phyloP scores from a whole-genome alignment of 1,139 yeast genomes.

The Saccharomyces pastorianus region DNA sequence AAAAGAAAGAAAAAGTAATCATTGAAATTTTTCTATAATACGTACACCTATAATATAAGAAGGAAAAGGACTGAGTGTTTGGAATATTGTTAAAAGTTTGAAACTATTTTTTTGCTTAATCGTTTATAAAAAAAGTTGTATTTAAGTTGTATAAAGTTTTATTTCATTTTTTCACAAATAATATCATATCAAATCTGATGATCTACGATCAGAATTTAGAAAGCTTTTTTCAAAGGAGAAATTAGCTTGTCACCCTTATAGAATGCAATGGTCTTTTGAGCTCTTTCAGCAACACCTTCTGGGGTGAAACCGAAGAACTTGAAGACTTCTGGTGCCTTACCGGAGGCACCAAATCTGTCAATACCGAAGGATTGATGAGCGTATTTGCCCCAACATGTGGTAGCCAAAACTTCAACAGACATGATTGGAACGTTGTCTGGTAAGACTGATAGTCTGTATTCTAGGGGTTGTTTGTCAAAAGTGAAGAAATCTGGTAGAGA shows the following conservation, averaged over 20 bases:
- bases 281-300: constrained; percentile 87
- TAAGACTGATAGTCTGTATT: constrained; percentile 75
- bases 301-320: constrained; percentile 84
- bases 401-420: constrained; percentile 90
- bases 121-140: neutral
- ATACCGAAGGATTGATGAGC: constrained; percentile 96
- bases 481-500: constrained; percentile 91
- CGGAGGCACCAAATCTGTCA: constrained; percentile 96
- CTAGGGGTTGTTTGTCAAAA: constrained; percentile 73
- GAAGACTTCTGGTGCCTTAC: constrained; percentile 79
- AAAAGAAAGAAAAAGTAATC: neutral
- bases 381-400: constrained; percentile 91
- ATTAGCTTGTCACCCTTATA: constrained; percentile 67
- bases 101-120: neutral
- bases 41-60: neutral
- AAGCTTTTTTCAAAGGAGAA: constrained; percentile 80
- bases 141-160: neutral
- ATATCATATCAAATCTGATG: neutral
- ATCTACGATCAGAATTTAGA: constrained; percentile 32
- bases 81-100: neutral
- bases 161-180: neutral
- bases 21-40: neutral
- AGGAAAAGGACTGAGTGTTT: neutral
- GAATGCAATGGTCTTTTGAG: constrained; percentile 67
- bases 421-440: constrained; percentile 93